Evolutionary conservation across 495 filamentous ascomycete genomes (phyloP).

Genomic region (Thermochaetoides thermophila): DNA sequence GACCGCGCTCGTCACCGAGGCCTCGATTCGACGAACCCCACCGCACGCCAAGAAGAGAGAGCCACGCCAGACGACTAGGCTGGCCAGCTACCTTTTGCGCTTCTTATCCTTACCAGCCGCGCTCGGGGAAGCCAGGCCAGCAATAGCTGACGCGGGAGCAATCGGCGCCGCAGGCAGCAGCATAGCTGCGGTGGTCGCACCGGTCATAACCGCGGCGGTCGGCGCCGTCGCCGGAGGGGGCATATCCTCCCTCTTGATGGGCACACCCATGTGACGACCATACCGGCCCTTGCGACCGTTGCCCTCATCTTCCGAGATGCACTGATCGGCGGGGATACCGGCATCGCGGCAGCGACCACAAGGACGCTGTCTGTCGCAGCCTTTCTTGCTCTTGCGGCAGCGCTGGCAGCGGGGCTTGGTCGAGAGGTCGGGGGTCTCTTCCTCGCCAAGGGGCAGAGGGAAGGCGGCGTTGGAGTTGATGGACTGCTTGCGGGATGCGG

Average conservation of each 20-base stretch:
- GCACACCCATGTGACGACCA: conserved; percentile 91
- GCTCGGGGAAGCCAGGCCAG: background rate
- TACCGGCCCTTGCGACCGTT: conserved; percentile 95
- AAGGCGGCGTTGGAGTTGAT: conserved; percentile 56
- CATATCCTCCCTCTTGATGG: conserved; percentile 51
- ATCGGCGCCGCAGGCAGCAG: conserved; percentile 29
- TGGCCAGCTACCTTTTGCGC: conserved; percentile 28
- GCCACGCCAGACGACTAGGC: background rate
- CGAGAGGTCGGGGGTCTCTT: conserved; percentile 79
- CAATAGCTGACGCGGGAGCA: conserved; percentile 5
- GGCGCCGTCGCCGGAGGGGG: conserved; percentile 13
- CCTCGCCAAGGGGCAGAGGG: conserved; percentile 47
- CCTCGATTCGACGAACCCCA: too few species aligned
- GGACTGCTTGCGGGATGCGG: conserved; percentile 64
- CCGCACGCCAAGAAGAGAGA: background rate
- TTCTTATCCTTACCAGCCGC: conserved; percentile 32
- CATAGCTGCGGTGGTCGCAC: too few species aligned
- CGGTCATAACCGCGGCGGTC: too few species aligned
- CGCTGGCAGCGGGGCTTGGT: conserved; percentile 95
- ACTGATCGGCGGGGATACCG: conserved; percentile 78
- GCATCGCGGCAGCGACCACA: conserved; percentile 93
- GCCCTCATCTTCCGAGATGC: conserved; percentile 90
- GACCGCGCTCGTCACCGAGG: too few species aligned
- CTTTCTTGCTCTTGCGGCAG: conserved; percentile 98
- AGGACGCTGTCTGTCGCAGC: conserved; percentile 88